phyloP scores from a whole-genome alignment of 441 rosid genomes.

The Populus hybrid region DNA sequence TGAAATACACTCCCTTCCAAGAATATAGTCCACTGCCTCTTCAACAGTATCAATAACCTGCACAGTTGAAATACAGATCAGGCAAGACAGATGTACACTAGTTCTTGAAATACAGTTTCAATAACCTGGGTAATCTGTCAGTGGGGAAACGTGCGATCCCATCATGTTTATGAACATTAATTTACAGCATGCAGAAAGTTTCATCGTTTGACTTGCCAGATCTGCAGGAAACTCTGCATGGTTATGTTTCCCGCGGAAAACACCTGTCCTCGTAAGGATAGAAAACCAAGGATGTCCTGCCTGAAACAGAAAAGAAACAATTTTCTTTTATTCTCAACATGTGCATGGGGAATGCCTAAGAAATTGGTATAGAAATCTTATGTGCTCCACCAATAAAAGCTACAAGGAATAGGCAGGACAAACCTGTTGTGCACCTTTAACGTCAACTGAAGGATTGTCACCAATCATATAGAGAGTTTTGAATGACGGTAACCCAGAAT shows the following conservation, averaged over 20 bases:
- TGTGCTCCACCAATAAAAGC: neutral
- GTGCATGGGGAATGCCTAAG: neutral
- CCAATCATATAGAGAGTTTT: constrained; percentile 54
- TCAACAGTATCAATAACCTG: constrained; percentile 59
- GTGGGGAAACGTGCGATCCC: neutral
- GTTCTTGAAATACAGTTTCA: neutral
- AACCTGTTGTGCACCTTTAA: constrained; percentile 60
- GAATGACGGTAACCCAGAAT: constrained; percentile 19
- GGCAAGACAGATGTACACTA: neutral
- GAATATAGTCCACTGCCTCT: constrained; percentile 54
- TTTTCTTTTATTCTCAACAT: neutral
- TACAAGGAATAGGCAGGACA: neutral
- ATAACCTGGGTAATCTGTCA: neutral
- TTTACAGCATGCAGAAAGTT: neutral
- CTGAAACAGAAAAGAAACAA: constrained; percentile 26
- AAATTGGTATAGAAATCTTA: neutral
- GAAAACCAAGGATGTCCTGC: constrained; percentile 63
- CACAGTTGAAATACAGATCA: neutral
- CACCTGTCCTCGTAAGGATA: constrained; percentile 55
- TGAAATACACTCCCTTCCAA: constrained; percentile 32
- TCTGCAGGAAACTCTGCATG: constrained; percentile 46
- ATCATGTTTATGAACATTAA: neutral
- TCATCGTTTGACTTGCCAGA: constrained; percentile 32
- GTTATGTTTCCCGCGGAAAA: constrained; percentile 43
- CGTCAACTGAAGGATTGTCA: constrained; percentile 58